Evolutionary conservation across 495 filamentous ascomycete genomes (phyloP).

Genomic region (Aspergillus sparsus): DNA sequence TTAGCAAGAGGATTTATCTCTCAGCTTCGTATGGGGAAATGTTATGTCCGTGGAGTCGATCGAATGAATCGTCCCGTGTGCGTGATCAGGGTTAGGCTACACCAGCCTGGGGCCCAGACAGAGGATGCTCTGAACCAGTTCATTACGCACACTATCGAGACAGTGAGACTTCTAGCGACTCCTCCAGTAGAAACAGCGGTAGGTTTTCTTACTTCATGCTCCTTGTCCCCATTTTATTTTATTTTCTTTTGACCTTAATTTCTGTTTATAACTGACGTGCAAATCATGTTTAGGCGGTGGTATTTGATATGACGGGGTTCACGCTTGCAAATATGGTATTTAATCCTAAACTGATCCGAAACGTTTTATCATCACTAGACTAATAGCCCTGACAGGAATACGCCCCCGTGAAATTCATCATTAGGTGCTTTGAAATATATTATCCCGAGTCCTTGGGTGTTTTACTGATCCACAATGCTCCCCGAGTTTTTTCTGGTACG

Average conservation of each 20-base stretch:
- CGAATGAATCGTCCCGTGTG: conserved; percentile 77
- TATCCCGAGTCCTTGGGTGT: conserved; percentile 85
- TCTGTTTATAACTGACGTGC: no score
- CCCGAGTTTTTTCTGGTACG: conserved; percentile 83
- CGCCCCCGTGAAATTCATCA: conserved; percentile 89
- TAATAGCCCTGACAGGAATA: conserved; percentile 63
- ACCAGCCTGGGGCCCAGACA: conserved; percentile 76
- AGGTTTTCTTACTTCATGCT: conserved; percentile 35
- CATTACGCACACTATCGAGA: conserved; percentile 87
- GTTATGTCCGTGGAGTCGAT: conserved; percentile 80
- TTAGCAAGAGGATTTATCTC: conserved; percentile 70
- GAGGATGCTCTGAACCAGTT: conserved; percentile 76
- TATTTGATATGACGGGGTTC: conserved; percentile 91
- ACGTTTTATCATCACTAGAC: not conserved
- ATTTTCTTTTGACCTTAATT: not conserved
- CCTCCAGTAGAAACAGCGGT: conserved; percentile 81
- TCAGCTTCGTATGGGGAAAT: conserved; percentile 83
- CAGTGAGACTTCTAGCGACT: conserved; percentile 68
- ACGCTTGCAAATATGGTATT: conserved; percentile 74
- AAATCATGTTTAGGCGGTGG: conserved; percentile 54
- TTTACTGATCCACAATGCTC: conserved; percentile 86
- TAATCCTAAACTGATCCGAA: not conserved
- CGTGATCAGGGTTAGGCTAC: conserved; percentile 73
- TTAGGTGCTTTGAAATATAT: conserved; percentile 92
- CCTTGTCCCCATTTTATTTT: not conserved